Percentiles rank a stretch among this genome's conserved stretches.
These are phyloP conservation scores for Pascua guehoae DNA, from an alignment of 1,284 basidiomycete species.

Conservation along the genomic window DNA sequence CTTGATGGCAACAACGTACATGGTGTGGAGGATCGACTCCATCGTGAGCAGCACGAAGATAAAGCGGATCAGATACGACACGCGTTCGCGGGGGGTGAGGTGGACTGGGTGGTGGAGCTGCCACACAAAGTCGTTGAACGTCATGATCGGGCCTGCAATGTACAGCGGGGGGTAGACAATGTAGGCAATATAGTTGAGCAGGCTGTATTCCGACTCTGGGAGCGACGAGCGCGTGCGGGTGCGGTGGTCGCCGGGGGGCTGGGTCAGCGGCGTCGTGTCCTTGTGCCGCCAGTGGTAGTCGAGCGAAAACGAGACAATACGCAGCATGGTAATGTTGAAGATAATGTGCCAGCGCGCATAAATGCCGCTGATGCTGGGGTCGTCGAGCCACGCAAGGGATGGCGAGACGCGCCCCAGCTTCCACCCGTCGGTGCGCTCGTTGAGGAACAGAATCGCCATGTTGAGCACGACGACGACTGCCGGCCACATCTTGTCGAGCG, in stretches of 20 bases:
- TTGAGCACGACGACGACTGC: constrained; percentile 63
- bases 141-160: constrained; percentile 93
- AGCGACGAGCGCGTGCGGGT: constrained; percentile 57
- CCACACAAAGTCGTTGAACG: constrained; percentile 91
- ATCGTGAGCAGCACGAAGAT: constrained; percentile 70
- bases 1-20: constrained; percentile 97
- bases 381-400: constrained; percentile 60
- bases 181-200: constrained; percentile 67
- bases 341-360: constrained; percentile 88
- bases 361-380: constrained; percentile 52
- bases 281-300: constrained; percentile 75
- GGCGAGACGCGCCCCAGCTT: constrained; percentile 60
- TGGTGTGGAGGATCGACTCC: constrained; percentile 88
- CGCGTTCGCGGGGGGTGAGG: constrained; percentile 46
- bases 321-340: constrained; percentile 96
- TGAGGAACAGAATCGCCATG: constrained; percentile 66
- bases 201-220: constrained; percentile 55
- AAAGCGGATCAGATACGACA: constrained; percentile 69
- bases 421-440: constrained; percentile 76
- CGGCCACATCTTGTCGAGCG: constrained; percentile 30
- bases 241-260: constrained; percentile 28
- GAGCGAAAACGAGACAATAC: constrained; percentile 87
- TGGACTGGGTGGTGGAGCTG: constrained; percentile 55
- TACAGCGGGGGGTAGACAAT: constrained; percentile 87
- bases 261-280: constrained; percentile 4